A percentile compares a stretch with the other conserved stretches of the same genome.
Conservation (phyloP, 495 filamentous ascomycete genomes). For the Jackrogersella minutella region DNA sequence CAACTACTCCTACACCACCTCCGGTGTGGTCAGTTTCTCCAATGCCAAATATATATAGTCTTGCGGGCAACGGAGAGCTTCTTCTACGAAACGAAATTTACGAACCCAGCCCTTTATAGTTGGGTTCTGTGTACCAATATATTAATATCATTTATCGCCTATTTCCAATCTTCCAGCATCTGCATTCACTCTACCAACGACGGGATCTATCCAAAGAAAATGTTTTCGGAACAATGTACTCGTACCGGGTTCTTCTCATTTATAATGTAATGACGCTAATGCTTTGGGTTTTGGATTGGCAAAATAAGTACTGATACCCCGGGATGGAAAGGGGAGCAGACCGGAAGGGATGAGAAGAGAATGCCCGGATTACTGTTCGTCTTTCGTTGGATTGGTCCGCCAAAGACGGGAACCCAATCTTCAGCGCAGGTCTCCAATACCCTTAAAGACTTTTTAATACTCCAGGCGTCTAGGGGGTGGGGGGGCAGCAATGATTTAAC, state of each 20-base stretch:
- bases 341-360: constrained; percentile 13
- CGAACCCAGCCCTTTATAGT: constrained; percentile 3
- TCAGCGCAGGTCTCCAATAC: constrained; percentile 21
- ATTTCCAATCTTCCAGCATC: constrained; percentile 30
- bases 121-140: constrained; percentile 38
- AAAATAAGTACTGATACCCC: constrained; percentile 53
- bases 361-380: constrained; percentile 23
- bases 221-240: constrained; percentile 16
- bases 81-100: background rate
- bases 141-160: constrained; percentile 20
- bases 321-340: constrained; percentile 33
- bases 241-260: constrained; percentile 18
- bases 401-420: constrained; percentile 15
- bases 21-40: too few relatives aligned
- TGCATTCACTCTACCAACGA: constrained; percentile 17
- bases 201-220: background rate
- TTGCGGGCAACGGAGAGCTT: too few relatives aligned
- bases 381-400: constrained; percentile 22
- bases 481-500: constrained; percentile 24
- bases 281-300: constrained; percentile 34
- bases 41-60: too few relatives aligned
- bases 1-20: too few relatives aligned
- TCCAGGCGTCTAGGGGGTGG: constrained; percentile 23
- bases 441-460: constrained; percentile 24
- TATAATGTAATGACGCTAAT: constrained; percentile 46